These are phyloP conservation scores for Fusarium sp. DNA, from an alignment of 2,329 filamentous ascomycete genomes.

Conservation along the genomic window DNA sequence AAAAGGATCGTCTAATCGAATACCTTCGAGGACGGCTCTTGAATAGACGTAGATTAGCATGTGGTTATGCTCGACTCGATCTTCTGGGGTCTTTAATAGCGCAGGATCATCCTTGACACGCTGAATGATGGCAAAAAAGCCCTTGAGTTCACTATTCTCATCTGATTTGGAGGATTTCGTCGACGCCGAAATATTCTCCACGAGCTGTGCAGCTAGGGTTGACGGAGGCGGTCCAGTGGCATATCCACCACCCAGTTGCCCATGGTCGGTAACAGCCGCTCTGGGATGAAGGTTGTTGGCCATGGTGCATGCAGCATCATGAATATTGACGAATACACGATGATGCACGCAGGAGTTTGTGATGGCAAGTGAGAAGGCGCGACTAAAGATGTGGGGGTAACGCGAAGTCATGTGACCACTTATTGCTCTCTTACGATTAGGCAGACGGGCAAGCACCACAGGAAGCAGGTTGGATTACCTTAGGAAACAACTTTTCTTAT, in stretches of 20 bases:
- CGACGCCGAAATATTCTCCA: conserved; percentile 79
- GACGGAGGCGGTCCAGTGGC: conserved; percentile 70
- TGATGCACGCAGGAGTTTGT: conserved; percentile 7
- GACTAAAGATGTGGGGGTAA: conserved; percentile 32
- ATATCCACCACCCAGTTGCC: conserved; percentile 33
- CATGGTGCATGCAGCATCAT: conserved; percentile 50
- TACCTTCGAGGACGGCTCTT: conserved; percentile 79
- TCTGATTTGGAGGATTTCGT: conserved; percentile 71
- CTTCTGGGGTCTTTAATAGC: conserved; percentile 70
- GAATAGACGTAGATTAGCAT: conserved; percentile 87
- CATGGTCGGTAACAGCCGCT: conserved; percentile 31
- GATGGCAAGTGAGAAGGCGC: conserved; percentile 25
- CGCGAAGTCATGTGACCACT: conserved; percentile 44
- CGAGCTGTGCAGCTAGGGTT: conserved; percentile 87
- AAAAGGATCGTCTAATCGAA: conserved; percentile 77
- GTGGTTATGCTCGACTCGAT: conserved; percentile 81
- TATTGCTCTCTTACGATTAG: neutral
- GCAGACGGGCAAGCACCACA: neutral
- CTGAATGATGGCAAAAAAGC: conserved; percentile 71
- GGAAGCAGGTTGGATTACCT: neutral
- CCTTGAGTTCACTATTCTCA: conserved; percentile 79
- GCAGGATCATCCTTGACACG: conserved; percentile 64
- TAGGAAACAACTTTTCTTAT: neutral
- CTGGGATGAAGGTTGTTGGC: conserved; percentile 42
- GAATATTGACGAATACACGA: conserved; percentile 8